Evolutionary conservation across 1,139 yeast genomes (phyloP), one percentile per base, ranked within the genome.

Genomic region (Candida sp.): DNA sequence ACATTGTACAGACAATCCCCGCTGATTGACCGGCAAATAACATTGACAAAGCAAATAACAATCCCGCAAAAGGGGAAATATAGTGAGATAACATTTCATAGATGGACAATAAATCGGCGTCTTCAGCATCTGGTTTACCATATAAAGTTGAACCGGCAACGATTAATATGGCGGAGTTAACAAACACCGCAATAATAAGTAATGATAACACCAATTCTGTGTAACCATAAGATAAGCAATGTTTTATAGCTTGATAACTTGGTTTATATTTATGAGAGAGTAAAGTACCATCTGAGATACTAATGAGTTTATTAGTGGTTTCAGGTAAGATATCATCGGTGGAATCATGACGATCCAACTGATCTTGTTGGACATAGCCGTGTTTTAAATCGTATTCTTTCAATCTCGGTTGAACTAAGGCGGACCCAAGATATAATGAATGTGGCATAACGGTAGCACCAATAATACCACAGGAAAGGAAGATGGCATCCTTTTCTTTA

Each of bases 401-500:
- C 47, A 82, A 65, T 53, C 95, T 70, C 12, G 91, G 82, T 55
- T 84, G 90, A 4, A 85, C 93, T 43, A 86, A 73, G 5, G 88
- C 87, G 0, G 90, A 83, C 1, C 93, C 93, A 44, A 86, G 67
- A 53, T 79, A 85, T 45, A 86, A 69, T 0, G 90, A 83, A 56
- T 85, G 93, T 2, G 95, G 93, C 95, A 86, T 86, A 5, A 85
- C 91, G 0, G 93, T 85, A 39, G 90, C 87, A 30, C 95, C 95
- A 19, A 85, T 78, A 45, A 85, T 85, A 5, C 89, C 93, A 58
- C 87, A 72, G 50, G 85, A 76, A 46, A 85, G 65, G 54, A 84
- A 85, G 33, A 82, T 63, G 0, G 87, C 87, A 55, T 79, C 80
- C 40, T 73, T 76, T 49, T 79, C 78, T 39, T 66, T 60, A 39